These are phyloP conservation scores for Fagopyrum homotropicum DNA, from an alignment of 148 eudicot species.

Conservation along the genomic window DNA sequence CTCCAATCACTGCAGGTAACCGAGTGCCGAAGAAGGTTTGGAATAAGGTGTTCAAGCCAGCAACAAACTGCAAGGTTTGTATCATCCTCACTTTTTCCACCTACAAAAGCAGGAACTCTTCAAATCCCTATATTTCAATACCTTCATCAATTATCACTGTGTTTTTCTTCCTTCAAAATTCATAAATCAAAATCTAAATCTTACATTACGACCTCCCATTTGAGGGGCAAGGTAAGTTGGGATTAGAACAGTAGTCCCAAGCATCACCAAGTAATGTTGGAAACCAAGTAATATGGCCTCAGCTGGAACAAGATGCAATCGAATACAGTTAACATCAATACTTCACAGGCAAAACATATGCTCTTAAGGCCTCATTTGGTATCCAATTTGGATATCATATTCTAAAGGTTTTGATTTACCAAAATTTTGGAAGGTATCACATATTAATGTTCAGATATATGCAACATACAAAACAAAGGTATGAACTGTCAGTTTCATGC, in stretches of 20 bases:
- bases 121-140: neutral
- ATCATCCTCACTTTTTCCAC: constrained; percentile 73
- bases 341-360: neutral
- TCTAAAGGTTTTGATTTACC: too few species aligned
- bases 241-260: constrained; percentile 82
- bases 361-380: neutral
- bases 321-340: neutral
- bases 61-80: constrained; percentile 80
- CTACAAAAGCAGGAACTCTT: constrained; percentile 21
- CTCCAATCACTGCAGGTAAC: constrained; percentile 87
- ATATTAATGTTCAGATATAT: too few species aligned
- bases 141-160: too few species aligned
- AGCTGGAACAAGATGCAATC: constrained; percentile 33
- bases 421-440: too few species aligned
- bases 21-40: constrained; percentile 75
- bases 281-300: constrained; percentile 82
- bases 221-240: constrained; percentile 70
- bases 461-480: too few species aligned
- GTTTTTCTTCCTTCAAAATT: neutral
- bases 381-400: too few species aligned
- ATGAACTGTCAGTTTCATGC: too few species aligned
- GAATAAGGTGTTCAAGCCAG: constrained; percentile 65
- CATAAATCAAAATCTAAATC: neutral
- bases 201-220: constrained; percentile 91
- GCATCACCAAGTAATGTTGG: constrained; percentile 88